Base-by-base conservation (phyloP, 352 stramenopile species). In the Globisporangium rhizosaccharum region DNA sequence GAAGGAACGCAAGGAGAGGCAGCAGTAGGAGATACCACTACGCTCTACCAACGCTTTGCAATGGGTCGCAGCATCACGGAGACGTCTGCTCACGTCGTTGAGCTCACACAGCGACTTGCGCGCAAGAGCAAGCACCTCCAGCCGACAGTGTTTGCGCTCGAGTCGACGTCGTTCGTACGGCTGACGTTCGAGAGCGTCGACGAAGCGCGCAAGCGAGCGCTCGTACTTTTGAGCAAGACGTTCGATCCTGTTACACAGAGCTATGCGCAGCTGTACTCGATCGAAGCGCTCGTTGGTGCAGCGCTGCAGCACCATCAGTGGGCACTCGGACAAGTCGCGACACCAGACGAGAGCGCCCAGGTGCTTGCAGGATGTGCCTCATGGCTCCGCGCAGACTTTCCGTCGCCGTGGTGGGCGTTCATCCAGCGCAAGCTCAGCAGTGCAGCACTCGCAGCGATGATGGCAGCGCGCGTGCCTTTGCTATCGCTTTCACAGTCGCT, bases 151-250 rank as follows among this genome's bases (percentile, higher is more conserved):
- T 28, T 67, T 9, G 42, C 41, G 0, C 61, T 70, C 0, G 75
- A 86, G 2, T 26, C 63, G 1, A 82, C 71, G 6, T 80, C 85
- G 0, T 80, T 92, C 33, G 76, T 94, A 23, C 70, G 79, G 7
- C 56, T 94, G 15, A 87, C 76, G 3, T 94, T 91, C 59, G 68
- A 77, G 30, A 88, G 79, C n/a, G 67, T 86, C 9, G 68, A 85
- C 9, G 82, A 94, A 51, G 85, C 85, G 0, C 67, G 81, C 8
- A 77, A 82, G 20, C 79, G 85, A 20, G 80, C 80, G 12, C 53
- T 92, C 23, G 54, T 92, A 57, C 63, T 94, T 23, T 48, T 92
- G 12, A 75, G 75, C 47, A 90, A 90, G 62, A 94, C 85, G 4
- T 94, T 87, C 58, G 78, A 94, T 20, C 79, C 79, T 2, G 57